Percentiles rank a stretch among this genome's conserved stretches.
phyloP scores from a whole-genome alignment of 495 filamentous ascomycete genomes.

The Parachaetomium inaequale region DNA sequence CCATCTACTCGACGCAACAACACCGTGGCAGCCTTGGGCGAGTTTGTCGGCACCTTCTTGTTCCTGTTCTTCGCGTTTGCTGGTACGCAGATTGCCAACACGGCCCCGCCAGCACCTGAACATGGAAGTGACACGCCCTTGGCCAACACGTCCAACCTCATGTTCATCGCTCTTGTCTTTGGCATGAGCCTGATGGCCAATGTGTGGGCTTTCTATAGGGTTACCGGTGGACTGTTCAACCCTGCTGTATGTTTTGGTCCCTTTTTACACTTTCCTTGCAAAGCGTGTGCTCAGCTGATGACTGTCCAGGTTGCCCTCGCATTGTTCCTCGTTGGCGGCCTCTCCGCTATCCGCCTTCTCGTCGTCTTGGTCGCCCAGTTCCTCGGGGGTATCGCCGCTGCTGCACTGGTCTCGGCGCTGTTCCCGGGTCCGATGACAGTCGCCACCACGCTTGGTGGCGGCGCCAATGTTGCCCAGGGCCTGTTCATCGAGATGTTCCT shows the following conservation, averaged over 20 bases:
- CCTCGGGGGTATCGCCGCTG: conserved; percentile 55
- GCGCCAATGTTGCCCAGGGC: conserved; percentile 57
- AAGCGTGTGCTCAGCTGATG: conserved; percentile 41
- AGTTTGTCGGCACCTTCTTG: conserved; percentile 77
- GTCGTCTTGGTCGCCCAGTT: conserved; percentile 57
- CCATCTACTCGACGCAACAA: conserved; percentile 38
- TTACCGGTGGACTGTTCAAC: conserved; percentile 79
- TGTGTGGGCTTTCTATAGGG: conserved; percentile 81
- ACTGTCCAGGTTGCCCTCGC: conserved; percentile 46
- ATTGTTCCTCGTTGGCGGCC: conserved; percentile 54
- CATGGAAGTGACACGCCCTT: conserved; percentile 26
- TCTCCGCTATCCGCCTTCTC: conserved; percentile 46
- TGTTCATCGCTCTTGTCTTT: conserved; percentile 70
- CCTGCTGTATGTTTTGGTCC: conserved; percentile 63
- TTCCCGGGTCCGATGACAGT: conserved; percentile 62
- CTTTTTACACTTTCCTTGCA: conserved; percentile 36
- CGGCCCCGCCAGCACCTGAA: conserved; percentile 26
- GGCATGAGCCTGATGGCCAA: conserved; percentile 75
- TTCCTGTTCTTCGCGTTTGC: conserved; percentile 82
- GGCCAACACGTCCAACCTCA: conserved; percentile 44
- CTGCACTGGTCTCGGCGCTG: conserved; percentile 54
- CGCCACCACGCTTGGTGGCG: conserved; percentile 55
- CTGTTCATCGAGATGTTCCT: conserved; percentile 79
- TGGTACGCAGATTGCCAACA: conserved; percentile 70
- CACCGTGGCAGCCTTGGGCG: conserved; percentile 59